Evolutionary conservation across 75 land plant species (phyloP), one percentile per base, ranked within the genome.

Genomic region (Adiantum capillusveneris): DNA sequence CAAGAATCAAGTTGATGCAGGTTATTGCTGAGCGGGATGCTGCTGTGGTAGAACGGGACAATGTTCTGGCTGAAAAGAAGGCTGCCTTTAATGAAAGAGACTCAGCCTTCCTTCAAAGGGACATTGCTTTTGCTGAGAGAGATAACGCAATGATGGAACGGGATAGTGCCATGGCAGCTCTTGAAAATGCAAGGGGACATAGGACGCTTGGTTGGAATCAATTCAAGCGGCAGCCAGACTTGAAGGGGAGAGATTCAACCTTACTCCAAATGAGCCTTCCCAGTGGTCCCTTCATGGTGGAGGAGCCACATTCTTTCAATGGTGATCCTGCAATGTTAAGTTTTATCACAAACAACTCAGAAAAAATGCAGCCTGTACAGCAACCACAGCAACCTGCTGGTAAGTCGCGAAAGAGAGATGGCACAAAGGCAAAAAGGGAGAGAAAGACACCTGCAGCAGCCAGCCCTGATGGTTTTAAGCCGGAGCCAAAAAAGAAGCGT

Each of bases 21-120:
- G 55, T 63, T 25, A 55, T 71, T 21, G 60, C 74, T 29, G 76
- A 74, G 50, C 22, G 74, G 21, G 76, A 74, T 62, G 74, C 76
- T 18, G 76, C 61, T 24, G 28, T 74, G 16, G 19, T 49, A 39
- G 76, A 74, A 60, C 71, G 69, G 62, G 63, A 57, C 49, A 63
- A 62, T 36, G 76, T 75, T 26, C 28, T 70, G 37, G 74, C 76
- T 18, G 76, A 74, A 31, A 62, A 71, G 27, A 29, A 61, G 37
- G 24, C 59, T 11, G 76, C 76, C 20, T 16, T 53, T 5, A 29
- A 57, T 25, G 76, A 74, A 45, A 74, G 75, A 37, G 76, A 74
- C 21, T 48, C 74, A 36, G 76, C 74, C 44, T 46, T 63, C 41
- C 28, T 57, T 28, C 62, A 74, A 37, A 74, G 76, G n/a, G 74